These are phyloP conservation scores for Ascochyta pisi DNA, from an alignment of 2,329 filamentous ascomycete genomes.

Conservation along the genomic window DNA sequence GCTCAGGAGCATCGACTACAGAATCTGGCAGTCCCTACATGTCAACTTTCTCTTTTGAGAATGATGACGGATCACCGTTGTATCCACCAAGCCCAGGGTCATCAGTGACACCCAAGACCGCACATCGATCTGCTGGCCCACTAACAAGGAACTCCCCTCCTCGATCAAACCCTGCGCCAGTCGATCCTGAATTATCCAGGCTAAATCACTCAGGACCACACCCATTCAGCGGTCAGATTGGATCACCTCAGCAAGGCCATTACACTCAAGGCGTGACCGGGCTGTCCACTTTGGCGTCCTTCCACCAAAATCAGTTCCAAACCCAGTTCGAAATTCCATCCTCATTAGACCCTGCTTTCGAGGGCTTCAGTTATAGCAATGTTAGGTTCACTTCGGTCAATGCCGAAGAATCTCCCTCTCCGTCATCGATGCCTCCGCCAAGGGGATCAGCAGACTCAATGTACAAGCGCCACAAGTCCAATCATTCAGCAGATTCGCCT, in stretches of 20 bases:
- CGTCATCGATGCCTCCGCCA: slow-evolving; percentile 41
- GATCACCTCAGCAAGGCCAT: slow-evolving; percentile 23
- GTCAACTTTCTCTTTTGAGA: slow-evolving; percentile 39
- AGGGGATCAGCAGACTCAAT: slow-evolving; percentile 23
- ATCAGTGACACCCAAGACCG: slow-evolving; percentile 16
- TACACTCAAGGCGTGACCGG: slow-evolving; percentile 16
- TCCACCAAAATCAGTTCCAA: slow-evolving; percentile 28
- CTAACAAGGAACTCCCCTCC: slow-evolving; percentile 32
- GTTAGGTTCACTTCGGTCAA: slow-evolving; percentile 23
- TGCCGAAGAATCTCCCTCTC: slow-evolving; percentile 26
- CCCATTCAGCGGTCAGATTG: slow-evolving; percentile 16
- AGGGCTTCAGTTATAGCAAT: slow-evolving; percentile 23
- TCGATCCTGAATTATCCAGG: slow-evolving; percentile 39
- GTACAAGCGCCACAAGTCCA: slow-evolving; percentile 34
- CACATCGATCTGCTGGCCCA: slow-evolving; percentile 32
- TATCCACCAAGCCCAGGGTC: slow-evolving; percentile 29
- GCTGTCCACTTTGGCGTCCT: slow-evolving; percentile 19
- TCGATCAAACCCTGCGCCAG: slow-evolving; percentile 27
- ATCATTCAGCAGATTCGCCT: slow-evolving; percentile 35
- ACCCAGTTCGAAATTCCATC: slow-evolving; percentile 35
- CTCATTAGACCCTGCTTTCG: slow-evolving; percentile 25
- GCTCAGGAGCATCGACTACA: slow-evolving; percentile 28
- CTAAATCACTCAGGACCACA: slow-evolving; percentile 27
- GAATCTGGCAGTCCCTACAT: slow-evolving; percentile 40
- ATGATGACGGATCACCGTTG: slow-evolving; percentile 28